phyloP scores from a whole-genome alignment of 345 rosid genomes.

The Boechera retrofracta region DNA sequence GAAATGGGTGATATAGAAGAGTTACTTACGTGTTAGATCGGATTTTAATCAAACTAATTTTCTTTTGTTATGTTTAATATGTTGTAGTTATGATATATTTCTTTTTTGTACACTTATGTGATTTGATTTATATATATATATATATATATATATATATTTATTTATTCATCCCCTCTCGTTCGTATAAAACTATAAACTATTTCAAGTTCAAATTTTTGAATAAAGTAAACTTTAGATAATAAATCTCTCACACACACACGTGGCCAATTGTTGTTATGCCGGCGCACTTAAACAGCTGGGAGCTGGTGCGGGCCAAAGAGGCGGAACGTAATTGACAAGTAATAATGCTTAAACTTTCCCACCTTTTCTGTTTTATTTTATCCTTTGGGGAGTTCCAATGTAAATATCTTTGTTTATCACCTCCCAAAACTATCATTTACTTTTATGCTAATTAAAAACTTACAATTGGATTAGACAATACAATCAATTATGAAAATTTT shows the following conservation, averaged over 20 bases:
- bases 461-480: not conserved
- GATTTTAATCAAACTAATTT: too few relatives aligned
- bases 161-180: too few relatives aligned
- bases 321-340: constrained; percentile 28
- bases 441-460: not conserved
- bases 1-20: too few relatives aligned
- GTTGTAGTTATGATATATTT: too few relatives aligned
- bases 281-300: constrained; percentile 22
- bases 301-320: constrained; percentile 23
- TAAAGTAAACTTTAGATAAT: too few relatives aligned
- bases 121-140: too few relatives aligned
- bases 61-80: too few relatives aligned
- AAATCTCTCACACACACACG: not conserved
- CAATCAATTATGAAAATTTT: not conserved
- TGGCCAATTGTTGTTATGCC: not conserved
- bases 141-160: too few relatives aligned
- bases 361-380: not conserved
- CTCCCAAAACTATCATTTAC: not conserved
- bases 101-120: too few relatives aligned
- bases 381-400: not conserved
- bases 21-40: too few relatives aligned
- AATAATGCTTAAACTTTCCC: constrained; percentile 19
- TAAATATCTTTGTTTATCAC: not conserved
- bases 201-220: too few relatives aligned
- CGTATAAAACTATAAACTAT: too few relatives aligned